Conservation (phyloP, 805 yeast genomes). For the Yarrowia bubula region DNA sequence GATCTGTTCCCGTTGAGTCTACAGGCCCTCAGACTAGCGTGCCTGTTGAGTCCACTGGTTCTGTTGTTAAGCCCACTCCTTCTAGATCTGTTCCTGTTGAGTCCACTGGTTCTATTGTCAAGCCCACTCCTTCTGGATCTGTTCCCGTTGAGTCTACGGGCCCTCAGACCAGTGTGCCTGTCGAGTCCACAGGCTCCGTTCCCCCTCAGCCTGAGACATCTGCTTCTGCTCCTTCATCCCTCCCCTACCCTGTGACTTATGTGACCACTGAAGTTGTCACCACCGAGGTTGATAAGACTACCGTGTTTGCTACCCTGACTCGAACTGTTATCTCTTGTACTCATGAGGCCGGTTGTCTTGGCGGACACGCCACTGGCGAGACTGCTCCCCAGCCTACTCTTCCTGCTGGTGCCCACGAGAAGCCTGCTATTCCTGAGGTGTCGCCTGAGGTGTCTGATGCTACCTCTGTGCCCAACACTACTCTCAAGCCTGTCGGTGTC, state of each 20-base stretch:
- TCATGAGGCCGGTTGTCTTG: constrained; percentile 10
- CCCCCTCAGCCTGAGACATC: not conserved
- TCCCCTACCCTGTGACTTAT: not conserved
- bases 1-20: not conserved
- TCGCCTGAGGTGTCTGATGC: constrained; percentile 10
- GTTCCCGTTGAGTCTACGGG: not conserved
- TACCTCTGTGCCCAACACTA: not conserved
- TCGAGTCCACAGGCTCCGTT: not conserved
- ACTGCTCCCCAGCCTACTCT: not conserved
- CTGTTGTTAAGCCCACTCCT: not conserved
- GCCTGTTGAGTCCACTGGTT: not conserved
- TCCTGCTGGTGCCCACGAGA: constrained; percentile 11
- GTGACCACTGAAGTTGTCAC: constrained; percentile 10
- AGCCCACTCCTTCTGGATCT: not conserved
- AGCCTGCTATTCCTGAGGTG: constrained; percentile 8
- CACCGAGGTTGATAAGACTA: constrained; percentile 10
- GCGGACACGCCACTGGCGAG: not conserved
- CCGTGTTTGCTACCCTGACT: not conserved
- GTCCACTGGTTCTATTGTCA: not conserved
- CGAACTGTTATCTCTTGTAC: constrained; percentile 3
- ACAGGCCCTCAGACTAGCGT: not conserved
- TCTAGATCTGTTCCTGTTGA: not conserved
- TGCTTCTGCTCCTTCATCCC: not conserved
- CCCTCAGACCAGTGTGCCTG: not conserved
- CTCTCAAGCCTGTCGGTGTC: constrained; percentile 11